Base-by-base conservation (phyloP, 2,329 filamentous ascomycete species). In the Claviceps paspali region DNA sequence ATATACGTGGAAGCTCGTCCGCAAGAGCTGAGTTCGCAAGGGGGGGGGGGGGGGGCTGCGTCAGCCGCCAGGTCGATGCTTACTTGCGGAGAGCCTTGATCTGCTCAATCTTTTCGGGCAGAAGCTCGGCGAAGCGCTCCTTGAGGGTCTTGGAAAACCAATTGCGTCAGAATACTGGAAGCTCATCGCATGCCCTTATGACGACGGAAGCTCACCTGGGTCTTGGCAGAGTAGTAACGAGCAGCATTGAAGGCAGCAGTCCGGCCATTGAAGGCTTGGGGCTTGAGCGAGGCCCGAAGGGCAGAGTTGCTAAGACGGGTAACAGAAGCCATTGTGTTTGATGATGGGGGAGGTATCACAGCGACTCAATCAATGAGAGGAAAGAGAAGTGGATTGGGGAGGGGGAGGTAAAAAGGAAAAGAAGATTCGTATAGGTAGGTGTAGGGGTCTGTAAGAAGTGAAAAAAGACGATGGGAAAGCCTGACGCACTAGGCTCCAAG, bases 31-130 rank as follows among this genome's bases (percentile, higher is more conserved):
- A n/a, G n/a, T n/a, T n/a, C n/a, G n/a, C n/a, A n/a, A n/a, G n/a
- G n/a, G n/a, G n/a, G n/a, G n/a, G n/a, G n/a, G n/a, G n/a, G n/a
- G n/a, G n/a, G n/a, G n/a, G n/a, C 14, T 5, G 23, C 18, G 18
- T 34, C 21, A 21, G 18, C 26, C n/a, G 18, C 17, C 31, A 10
- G 23, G 12, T 35, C n/a, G 21, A 18, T 33, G 30, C 80, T 61
- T 71, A 93, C 85, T 95, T 95, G 64, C 85, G 78, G 57, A 98
- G 79, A 64, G 85, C 79, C 84, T 98, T 98, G 73, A 98, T 86
- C 77, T 96, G 84, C 70, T 98, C 91, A 59, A 95, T 81, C 77
- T 96, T 92, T 62, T 79, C 85, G 53, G 91, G 91, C 46, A 98
- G 73, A 57, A 88, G 81, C 63, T 91, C 87, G 60, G 88, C 88